Percentiles rank a stretch among this genome's conserved stretches.
These are phyloP conservation scores for Inga laurina DNA, from an alignment of 306 rosid species.

Conservation along the genomic window DNA sequence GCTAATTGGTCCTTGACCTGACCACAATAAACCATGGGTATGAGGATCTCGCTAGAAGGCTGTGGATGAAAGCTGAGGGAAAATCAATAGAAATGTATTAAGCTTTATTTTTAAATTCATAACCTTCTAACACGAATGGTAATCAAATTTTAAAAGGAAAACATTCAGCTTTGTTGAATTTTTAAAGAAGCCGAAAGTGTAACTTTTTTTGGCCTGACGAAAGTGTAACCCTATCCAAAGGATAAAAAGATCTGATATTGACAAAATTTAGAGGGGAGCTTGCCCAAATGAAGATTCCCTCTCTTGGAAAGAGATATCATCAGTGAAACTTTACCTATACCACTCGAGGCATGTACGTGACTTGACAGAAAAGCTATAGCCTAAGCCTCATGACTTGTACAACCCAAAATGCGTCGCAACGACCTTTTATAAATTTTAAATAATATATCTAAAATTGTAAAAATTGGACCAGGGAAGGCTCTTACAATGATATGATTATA, in stretches of 20 bases:
- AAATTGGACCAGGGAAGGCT: neutral
- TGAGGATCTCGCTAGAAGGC: neutral
- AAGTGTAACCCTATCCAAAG: neutral
- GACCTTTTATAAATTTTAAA: neutral
- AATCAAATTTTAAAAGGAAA: neutral
- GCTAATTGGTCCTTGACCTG: neutral
- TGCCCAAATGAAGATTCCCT: conserved; percentile 1
- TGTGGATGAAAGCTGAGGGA: neutral
- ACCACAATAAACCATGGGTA: neutral
- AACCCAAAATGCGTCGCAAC: neutral
- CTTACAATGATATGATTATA: neutral
- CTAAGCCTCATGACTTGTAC: neutral
- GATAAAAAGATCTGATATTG: neutral
- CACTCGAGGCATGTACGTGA: neutral
- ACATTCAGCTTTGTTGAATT: neutral
- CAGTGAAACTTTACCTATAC: neutral
- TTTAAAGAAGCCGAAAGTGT: neutral
- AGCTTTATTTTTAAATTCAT: neutral
- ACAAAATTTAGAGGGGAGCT: neutral
- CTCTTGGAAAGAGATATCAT: neutral
- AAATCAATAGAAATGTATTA: neutral
- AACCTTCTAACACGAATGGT: neutral
- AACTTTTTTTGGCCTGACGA: neutral
- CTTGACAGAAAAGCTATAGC: neutral
- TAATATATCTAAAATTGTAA: neutral